Conservation (phyloP, 2,329 filamentous ascomycete genomes). For the Neofusicoccum sp. region DNA sequence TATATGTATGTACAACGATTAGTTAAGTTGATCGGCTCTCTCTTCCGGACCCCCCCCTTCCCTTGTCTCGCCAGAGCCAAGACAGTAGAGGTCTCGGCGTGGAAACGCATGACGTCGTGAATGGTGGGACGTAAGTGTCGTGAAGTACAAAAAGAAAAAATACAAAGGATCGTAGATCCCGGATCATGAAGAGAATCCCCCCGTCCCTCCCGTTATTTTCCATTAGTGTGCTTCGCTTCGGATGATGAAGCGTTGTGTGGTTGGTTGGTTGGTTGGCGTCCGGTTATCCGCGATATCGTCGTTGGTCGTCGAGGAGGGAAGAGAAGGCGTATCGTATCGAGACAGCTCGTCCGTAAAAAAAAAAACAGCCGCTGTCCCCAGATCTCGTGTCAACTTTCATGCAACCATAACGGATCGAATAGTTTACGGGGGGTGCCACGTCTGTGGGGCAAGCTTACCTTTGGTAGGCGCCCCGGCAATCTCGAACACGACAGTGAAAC, state of each 20-base stretch:
- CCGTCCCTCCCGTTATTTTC: no score
- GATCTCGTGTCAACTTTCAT: not conserved
- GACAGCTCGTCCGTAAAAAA: not conserved
- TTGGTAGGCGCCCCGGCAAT: not conserved
- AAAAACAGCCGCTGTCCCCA: not conserved
- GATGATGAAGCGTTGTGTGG: not conserved
- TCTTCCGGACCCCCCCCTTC: not conserved
- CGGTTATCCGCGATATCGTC: not conserved
- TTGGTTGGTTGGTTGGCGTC: not conserved
- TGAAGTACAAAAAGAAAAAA: not conserved
- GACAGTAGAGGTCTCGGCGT: not conserved
- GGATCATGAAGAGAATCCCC: not conserved
- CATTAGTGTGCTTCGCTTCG: not conserved
- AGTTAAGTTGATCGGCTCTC: not conserved
- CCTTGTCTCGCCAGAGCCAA: not conserved
- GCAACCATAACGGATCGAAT: not conserved
- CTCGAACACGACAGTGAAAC: not conserved
- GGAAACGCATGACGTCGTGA: not conserved
- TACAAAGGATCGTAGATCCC: not conserved
- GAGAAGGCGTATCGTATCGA: no score
- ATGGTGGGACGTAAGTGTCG: not conserved
- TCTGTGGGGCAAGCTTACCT: constrained; percentile 3
- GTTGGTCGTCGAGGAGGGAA: not conserved
- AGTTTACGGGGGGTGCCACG: not conserved
- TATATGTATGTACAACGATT: not conserved